Evolutionary conservation across 192 early-diverging fungal species (phyloP).

Genomic region (Coemansia asiatica): DNA sequence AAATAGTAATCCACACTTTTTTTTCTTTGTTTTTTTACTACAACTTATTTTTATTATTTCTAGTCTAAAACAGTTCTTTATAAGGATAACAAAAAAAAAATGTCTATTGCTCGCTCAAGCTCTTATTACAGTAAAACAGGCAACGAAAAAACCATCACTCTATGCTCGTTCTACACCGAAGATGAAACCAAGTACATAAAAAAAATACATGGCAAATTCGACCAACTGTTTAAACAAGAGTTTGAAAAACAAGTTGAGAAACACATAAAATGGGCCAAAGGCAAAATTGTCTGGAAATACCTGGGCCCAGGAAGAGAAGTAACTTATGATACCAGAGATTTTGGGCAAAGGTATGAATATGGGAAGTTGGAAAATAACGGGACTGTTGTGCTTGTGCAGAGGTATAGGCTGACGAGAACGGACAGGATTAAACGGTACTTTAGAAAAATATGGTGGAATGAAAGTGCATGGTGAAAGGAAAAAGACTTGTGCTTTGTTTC

Average conservation of each 20-base stretch:
- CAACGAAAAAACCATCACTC: not conserved
- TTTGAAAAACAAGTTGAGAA: not conserved
- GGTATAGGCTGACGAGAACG: not conserved
- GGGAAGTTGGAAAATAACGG: not conserved
- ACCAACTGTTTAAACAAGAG: not conserved
- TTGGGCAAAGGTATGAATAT: not conserved
- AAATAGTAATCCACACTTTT: not conserved
- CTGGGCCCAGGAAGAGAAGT: not conserved
- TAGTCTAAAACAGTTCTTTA: not conserved
- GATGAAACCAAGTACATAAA: not conserved
- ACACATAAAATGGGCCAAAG: not conserved
- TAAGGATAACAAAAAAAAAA: not conserved
- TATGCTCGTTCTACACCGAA: not conserved
- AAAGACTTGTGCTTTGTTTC: not conserved
- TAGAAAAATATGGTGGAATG: not conserved
- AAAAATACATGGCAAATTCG: not conserved
- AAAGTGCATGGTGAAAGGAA: not conserved
- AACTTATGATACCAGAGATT: not conserved
- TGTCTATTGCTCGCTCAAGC: not conserved
- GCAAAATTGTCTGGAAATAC: not conserved
- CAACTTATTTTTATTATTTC: not conserved
- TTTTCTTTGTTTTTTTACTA: not conserved
- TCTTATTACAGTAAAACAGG: not conserved
- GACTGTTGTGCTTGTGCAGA: not conserved
- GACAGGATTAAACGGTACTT: not conserved